Evolutionary conservation across 2,329 filamentous ascomycete species (phyloP).

Genomic region (Sclerotinia borealis): DNA sequence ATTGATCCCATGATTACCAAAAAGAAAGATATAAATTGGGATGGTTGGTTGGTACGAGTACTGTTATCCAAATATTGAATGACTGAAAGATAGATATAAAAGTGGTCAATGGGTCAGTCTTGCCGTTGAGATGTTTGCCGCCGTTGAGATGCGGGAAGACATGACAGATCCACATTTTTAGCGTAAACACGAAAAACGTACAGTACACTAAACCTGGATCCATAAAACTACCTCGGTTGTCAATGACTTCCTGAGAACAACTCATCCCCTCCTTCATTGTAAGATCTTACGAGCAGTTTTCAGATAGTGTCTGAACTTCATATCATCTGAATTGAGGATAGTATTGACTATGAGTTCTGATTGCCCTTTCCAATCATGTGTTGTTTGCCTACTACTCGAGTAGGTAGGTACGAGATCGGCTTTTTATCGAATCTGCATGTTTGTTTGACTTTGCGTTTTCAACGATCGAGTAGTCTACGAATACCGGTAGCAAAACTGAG

Average conservation of each 20-base stretch:
- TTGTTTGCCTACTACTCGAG: background rate
- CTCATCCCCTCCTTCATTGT: background rate
- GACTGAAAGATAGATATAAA: background rate
- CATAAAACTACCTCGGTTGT: background rate
- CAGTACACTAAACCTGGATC: background rate
- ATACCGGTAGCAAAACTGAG: background rate
- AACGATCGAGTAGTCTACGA: background rate
- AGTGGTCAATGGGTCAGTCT: background rate
- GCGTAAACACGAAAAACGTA: background rate
- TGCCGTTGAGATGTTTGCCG: background rate
- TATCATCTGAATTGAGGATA: background rate
- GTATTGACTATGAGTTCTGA: background rate
- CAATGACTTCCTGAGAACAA: background rate
- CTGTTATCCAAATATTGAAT: conserved; percentile 12
- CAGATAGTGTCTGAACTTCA: too few species aligned
- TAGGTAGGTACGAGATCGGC: background rate
- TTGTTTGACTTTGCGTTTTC: background rate
- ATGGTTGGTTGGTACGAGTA: background rate
- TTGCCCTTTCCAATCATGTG: background rate
- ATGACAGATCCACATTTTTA: background rate
- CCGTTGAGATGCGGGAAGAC: background rate
- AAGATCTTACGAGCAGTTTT: background rate
- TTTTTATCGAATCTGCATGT: background rate
- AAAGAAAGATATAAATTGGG: conserved; percentile 14
- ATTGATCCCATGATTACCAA: conserved; percentile 30